Base-by-base conservation (phyloP, 768 basidiomycete species). In the Leccinum pellstonianum region DNA sequence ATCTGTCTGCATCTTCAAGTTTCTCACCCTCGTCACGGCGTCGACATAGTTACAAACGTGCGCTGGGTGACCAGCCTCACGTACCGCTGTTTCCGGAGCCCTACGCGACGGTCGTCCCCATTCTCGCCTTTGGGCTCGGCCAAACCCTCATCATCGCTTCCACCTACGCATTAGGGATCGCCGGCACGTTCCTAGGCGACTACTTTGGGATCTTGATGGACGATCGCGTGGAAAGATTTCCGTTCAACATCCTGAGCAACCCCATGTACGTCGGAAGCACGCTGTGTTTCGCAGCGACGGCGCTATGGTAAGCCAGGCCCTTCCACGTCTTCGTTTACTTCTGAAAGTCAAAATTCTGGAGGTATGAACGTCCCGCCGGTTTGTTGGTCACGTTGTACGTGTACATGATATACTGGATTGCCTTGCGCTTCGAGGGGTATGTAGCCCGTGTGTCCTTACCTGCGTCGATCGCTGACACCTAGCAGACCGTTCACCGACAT, bases 211-310 rank as follows among this genome's bases (percentile, higher is more conserved):
- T 93, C 60, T 75, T 91, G 63, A 94, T 90, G 93, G 86, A 93
- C 68, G 80, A 87, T 61, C 81, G 91, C 54, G 95, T 98, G n/a
- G 89, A 94, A 68, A 89, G 91, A 72, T 99, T 99, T 80, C 96
- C 96, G 0, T 99, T 98, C 81, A 96, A 96, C 71, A 82, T 97
- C 51, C 80, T 95, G 46, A 80, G 84, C 19, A 89, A 97, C 73
- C 96, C 96, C 0, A 99, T 99, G 96, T 98, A 99, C 70, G 90
- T 94, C 50, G 96, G 96, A 8, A 93, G 90, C 69, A 95, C 94
- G 5, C 77, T 99, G 78, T 91, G 87, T 71, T 98, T 98, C 76
- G 76, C 84, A 38, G 95, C 87, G 21, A 86, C 85, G 1, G 90
- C 96, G 0, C 79, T 99, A 35, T 96, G 93, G 94, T 94, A 60